Conservation (phyloP, 306 rosid species). For the Vigna trinervia region DNA sequence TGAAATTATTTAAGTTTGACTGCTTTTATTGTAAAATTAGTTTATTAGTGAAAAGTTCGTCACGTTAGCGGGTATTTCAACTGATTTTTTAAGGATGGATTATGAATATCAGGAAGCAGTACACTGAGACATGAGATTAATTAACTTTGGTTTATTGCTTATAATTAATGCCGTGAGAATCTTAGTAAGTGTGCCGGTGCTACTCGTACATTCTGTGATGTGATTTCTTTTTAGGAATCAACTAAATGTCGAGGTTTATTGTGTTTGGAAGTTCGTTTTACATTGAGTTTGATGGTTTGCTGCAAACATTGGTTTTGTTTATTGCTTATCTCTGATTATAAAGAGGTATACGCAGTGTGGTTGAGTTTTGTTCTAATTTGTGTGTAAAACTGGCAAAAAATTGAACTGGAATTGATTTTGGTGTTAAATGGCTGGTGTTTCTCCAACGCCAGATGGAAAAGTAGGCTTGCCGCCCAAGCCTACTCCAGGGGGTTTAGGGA, state of each 20-base stretch:
- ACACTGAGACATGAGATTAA: neutral
- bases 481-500: constrained; percentile 29
- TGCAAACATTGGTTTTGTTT: neutral
- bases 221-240: neutral
- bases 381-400: constrained; percentile 8
- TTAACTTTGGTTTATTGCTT: constrained; percentile 11
- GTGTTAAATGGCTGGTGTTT: constrained; percentile 25
- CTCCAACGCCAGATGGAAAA: constrained; percentile 41
- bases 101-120: neutral
- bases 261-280: neutral
- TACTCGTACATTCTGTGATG: neutral
- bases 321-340: neutral
- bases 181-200: neutral
- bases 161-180: neutral
- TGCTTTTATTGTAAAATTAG: neutral
- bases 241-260: neutral
- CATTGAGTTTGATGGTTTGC: neutral
- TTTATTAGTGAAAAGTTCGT: neutral
- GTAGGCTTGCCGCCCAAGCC: constrained; percentile 24
- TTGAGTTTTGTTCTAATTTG: constrained; percentile 9
- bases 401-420: constrained; percentile 6
- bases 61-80: neutral
- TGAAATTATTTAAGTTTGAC: neutral
- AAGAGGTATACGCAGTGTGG: neutral
- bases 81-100: neutral